A percentile compares a stretch with the other conserved stretches of the same genome.
These are phyloP conservation scores for Malassezia sp. DNA, from an alignment of 1,284 basidiomycete genomes.

Conservation along the genomic window DNA sequence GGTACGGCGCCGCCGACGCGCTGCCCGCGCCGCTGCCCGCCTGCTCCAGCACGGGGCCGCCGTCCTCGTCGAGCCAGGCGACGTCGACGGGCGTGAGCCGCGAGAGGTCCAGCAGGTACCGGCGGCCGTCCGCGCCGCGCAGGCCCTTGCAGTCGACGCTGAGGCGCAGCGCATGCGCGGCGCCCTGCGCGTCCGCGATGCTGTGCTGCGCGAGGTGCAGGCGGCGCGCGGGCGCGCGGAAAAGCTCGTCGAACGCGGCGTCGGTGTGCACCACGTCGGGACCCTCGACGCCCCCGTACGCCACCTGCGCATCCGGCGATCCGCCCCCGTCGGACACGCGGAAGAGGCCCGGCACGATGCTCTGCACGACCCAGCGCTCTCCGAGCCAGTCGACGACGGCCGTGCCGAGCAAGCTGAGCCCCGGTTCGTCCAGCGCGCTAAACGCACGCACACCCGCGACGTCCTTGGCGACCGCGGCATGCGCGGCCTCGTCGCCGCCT, in stretches of 20 bases:
- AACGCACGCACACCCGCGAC: constrained; percentile 52
- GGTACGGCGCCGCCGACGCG: constrained; percentile 48
- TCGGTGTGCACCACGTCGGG: constrained; percentile 47
- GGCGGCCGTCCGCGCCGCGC: constrained; percentile 52
- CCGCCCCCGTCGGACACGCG: constrained; percentile 21
- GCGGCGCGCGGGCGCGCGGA: constrained; percentile 50
- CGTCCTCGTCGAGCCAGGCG: constrained; percentile 53
- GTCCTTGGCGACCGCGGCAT: constrained; percentile 54
- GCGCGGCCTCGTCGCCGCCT: constrained; percentile 54
- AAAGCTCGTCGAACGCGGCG: constrained; percentile 51
- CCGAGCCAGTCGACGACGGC: constrained; percentile 55
- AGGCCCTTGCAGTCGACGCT: constrained; percentile 55
- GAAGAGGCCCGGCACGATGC: constrained; percentile 54
- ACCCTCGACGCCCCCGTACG: constrained; percentile 53
- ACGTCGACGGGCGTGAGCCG: constrained; percentile 53
- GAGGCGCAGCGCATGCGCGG: constrained; percentile 51
- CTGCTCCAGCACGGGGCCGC: constrained; percentile 43
- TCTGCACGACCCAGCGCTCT: constrained; percentile 55
- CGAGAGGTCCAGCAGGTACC: constrained; percentile 53
- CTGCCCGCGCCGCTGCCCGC: constrained; percentile 21
- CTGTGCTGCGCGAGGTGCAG: constrained; percentile 52
- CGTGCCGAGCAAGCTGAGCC: constrained; percentile 45
- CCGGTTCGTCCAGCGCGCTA: constrained; percentile 52
- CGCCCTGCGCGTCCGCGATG: constrained; percentile 49
- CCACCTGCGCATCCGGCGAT: constrained; percentile 22